phyloP scores from a whole-genome alignment of 306 rosid species.

The Rubus idaeus region DNA sequence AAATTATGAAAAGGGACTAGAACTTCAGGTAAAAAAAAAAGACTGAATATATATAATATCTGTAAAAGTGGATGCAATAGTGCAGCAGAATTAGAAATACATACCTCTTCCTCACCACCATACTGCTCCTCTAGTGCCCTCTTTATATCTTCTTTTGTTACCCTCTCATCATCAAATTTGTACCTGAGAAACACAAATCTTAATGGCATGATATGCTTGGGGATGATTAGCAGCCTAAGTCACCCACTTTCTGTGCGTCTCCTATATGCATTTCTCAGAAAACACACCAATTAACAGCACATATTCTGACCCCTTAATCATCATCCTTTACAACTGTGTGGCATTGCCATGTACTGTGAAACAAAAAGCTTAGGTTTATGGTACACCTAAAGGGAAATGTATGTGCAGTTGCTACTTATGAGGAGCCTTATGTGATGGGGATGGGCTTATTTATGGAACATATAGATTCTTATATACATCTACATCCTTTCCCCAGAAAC shows the following conservation, averaged over 20 bases:
- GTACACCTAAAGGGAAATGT: too few species aligned
- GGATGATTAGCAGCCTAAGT: neutral
- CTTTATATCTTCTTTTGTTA: slow-evolving; percentile 90
- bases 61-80: neutral
- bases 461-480: too few species aligned
- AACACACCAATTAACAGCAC: neutral
- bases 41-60: neutral
- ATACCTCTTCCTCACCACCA: slow-evolving; percentile 99
- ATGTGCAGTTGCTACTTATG: too few species aligned
- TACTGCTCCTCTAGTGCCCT: slow-evolving; percentile 98
- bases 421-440: too few species aligned
- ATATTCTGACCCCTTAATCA: too few species aligned
- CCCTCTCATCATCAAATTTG: slow-evolving; percentile 95
- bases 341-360: too few species aligned
- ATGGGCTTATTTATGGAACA: too few species aligned
- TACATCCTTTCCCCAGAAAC: too few species aligned
- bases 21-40: neutral
- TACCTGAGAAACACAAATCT: slow-evolving; percentile 51
- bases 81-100: slow-evolving; percentile 18
- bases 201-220: neutral
- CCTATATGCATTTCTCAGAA: slow-evolving; percentile 5
- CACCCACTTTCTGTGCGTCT: neutral
- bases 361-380: too few species aligned
- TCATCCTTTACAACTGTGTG: too few species aligned
- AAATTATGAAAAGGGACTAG: slow-evolving; percentile 11